Conservation (phyloP, 2,329 filamentous ascomycete species). For the Colletotrichum sp. region DNA sequence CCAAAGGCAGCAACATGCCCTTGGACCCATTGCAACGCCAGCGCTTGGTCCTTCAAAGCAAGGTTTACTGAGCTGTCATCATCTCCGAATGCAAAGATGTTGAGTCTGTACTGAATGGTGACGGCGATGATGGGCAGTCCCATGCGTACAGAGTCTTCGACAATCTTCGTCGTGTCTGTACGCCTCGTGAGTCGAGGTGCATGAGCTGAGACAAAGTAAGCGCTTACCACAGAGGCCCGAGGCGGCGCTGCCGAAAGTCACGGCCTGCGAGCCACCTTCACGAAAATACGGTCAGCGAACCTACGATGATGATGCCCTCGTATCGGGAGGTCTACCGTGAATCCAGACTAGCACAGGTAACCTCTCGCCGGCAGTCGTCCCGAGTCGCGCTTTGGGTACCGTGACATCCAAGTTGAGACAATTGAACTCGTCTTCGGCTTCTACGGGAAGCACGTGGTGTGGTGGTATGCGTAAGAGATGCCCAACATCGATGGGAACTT, state of each 20-base stretch:
- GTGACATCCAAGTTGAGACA: conserved; percentile 49
- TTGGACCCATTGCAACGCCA: conserved; percentile 35
- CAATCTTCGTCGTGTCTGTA: conserved; percentile 36
- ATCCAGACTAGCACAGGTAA: conserved; percentile 51
- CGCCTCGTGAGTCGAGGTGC: background rate
- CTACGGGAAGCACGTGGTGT: conserved; percentile 22
- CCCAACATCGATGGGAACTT: conserved; percentile 43
- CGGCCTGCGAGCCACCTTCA: conserved; percentile 45
- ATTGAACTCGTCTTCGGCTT: conserved; percentile 45
- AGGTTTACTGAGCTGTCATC: conserved; percentile 39
- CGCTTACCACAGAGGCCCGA: conserved; percentile 45
- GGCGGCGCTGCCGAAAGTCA: conserved; percentile 47
- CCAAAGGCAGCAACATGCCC: conserved; percentile 30
- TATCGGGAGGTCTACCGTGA: conserved; percentile 35
- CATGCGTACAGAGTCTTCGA: conserved; percentile 36
- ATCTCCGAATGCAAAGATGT: conserved; percentile 46
- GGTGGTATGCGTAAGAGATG: conserved; percentile 48
- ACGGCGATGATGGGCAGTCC: conserved; percentile 26
- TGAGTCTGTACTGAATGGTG: conserved; percentile 27
- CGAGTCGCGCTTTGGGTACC: conserved; percentile 22
- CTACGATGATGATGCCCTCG: background rate
- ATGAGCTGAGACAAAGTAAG: background rate
- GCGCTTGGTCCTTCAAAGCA: conserved; percentile 37
- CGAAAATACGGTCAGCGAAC: background rate
- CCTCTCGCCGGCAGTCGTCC: background rate